Percentiles rank a stretch among this genome's conserved stretches.
Conservation (phyloP, 306 rosid genomes). For the Erythrophleum fordii region DNA sequence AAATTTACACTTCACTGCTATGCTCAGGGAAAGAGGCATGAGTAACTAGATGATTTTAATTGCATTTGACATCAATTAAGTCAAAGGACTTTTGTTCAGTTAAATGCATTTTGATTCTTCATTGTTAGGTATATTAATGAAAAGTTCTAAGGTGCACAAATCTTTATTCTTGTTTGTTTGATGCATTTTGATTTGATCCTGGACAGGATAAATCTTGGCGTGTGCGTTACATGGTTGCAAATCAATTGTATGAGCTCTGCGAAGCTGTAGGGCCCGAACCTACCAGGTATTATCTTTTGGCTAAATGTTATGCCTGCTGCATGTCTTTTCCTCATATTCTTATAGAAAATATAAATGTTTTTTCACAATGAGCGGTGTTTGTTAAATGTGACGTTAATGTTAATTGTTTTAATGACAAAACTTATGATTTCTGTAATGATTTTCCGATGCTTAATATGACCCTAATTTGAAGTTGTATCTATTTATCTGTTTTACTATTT, state of each 20-base stretch:
- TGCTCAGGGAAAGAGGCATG: not conserved
- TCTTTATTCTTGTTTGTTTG: not conserved
- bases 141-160: not conserved
- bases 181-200: constrained; percentile 25
- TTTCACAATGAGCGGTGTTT: not conserved
- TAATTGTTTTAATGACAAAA: not conserved
- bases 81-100: not conserved
- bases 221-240: constrained; percentile 90
- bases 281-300: constrained; percentile 60
- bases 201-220: constrained; percentile 90
- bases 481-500: not conserved
- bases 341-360: not conserved
- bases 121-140: not conserved
- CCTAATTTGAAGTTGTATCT: not conserved
- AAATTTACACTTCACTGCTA: not conserved
- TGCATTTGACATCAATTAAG: not conserved
- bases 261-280: constrained; percentile 94
- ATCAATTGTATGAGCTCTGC: constrained; percentile 85
- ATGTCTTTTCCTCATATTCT: constrained; percentile 3
- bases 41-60: not conserved
- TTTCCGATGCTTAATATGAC: not conserved
- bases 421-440: not conserved
- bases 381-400: not conserved
- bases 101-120: not conserved
- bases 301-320: not conserved